These are phyloP conservation scores for Boletus reticuloceps DNA, from an alignment of 768 basidiomycete species.

Conservation along the genomic window DNA sequence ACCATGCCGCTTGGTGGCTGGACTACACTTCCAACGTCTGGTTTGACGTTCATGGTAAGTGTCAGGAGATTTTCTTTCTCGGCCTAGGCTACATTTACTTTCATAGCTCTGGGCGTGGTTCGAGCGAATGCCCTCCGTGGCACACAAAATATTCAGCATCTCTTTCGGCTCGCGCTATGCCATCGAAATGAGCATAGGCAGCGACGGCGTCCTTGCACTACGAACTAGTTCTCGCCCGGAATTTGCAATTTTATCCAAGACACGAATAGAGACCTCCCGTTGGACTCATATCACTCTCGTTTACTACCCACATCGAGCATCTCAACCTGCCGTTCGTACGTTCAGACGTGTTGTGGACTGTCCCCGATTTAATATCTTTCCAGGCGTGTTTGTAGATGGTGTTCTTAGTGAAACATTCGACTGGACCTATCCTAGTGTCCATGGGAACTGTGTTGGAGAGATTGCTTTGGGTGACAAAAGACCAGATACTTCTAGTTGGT, in stretches of 20 bases:
- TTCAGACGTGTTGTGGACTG: background rate
- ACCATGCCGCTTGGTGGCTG: constrained; percentile 45
- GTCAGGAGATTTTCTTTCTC: background rate
- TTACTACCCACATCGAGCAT: constrained; percentile 55
- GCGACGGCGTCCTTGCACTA: constrained; percentile 58
- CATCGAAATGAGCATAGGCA: constrained; percentile 47
- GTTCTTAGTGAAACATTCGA: constrained; percentile 59
- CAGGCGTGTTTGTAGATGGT: constrained; percentile 78
- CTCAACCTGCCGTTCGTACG: constrained; percentile 62
- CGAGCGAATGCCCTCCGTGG: constrained; percentile 37
- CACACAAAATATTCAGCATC: constrained; percentile 38
- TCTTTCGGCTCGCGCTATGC: constrained; percentile 30
- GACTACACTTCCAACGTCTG: constrained; percentile 54
- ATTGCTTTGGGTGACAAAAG: constrained; percentile 59
- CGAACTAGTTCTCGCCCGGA: constrained; percentile 39
- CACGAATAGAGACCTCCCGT: constrained; percentile 48
- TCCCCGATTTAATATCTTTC: constrained; percentile 1
- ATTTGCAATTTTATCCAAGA: constrained; percentile 42
- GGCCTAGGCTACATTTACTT: background rate
- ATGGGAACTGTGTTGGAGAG: constrained; percentile 35
- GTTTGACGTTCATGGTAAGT: constrained; percentile 71
- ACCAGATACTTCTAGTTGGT: constrained; percentile 48
- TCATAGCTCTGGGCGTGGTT: constrained; percentile 49
- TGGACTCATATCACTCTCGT: constrained; percentile 76
- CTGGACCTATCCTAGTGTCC: constrained; percentile 57